Base-by-base conservation (phyloP, 129 eudicot species). In the Ambrosia artemisiifolia region DNA sequence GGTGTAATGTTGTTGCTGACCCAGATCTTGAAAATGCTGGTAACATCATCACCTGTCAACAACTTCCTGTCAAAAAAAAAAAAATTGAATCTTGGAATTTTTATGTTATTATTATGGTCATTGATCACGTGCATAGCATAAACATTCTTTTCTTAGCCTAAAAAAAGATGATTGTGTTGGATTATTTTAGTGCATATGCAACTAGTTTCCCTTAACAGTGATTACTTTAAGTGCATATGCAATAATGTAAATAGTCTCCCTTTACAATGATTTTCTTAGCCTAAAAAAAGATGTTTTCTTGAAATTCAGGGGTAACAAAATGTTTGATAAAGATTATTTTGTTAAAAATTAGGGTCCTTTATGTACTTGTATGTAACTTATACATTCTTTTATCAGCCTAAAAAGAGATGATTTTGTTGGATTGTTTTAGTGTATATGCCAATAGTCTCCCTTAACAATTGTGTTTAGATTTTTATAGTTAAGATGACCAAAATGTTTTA, bases 11-110 rank as follows among this genome's bases (percentile, higher is more conserved):
- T 68, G 82, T 91, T 72, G 99, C 99, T 49, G 94, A 88, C 74
- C 96, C 97, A 8, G 91, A 91, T 78, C 89, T 95, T 80, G 97
- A 83, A 81, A 80, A 86, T 77, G 92, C 99, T 71, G 99, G 99
- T 95, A 82, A 11, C 53, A 14, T 46, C 36, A 46, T 14, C 65
- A 60, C 3, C 36, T 59, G 35, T 43, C 42, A 44, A 11, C 65
- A 50, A 69, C 33, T 24, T 69, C 33, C 44, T 35, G 28, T 32
- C 51, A 24, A 35, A n/a, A n/a, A n/a, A n/a, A 42, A 76, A 44
- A 11, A 57, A 53, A 35, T 2, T 24, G 34, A 75, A 75, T 66
- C 79, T 65, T 75, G 79, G 38, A 74, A 24, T 51, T 72, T 6
- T 40, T 6, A 40, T 40, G 6, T 40, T 40, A 40, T 40, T 40